Evolutionary conservation across 129 eudicot species (phyloP).

Genomic region (Saposhnikovia divaricata): DNA sequence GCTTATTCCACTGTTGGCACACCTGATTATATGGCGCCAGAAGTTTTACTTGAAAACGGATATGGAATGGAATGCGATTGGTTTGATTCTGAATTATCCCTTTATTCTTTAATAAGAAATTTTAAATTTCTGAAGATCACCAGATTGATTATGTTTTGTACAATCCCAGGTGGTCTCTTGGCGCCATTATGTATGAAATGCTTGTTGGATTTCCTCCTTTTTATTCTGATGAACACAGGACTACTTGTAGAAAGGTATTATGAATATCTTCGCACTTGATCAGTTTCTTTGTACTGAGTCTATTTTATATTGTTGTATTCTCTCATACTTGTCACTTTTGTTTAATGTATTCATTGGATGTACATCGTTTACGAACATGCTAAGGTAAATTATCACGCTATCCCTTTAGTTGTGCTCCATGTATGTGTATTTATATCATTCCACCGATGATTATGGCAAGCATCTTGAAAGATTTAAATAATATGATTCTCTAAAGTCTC

Average conservation of each 20-base stretch:
- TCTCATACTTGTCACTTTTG: not conserved
- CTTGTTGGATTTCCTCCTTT: slow-evolving; percentile 98
- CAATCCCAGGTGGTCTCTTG: slow-evolving; percentile 90
- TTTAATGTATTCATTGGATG: not conserved
- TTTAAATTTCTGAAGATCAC: not conserved
- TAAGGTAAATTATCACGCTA: not conserved
- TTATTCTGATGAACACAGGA: slow-evolving; percentile 97
- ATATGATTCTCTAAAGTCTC: not conserved
- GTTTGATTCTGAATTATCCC: slow-evolving; percentile 32
- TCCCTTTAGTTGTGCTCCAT: not conserved
- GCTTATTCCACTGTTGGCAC: slow-evolving; percentile 99
- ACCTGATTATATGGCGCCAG: slow-evolving; percentile 99
- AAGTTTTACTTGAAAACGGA: slow-evolving; percentile 90
- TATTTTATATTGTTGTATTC: not conserved
- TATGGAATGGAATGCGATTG: slow-evolving; percentile 99
- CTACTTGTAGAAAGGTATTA: slow-evolving; percentile 93
- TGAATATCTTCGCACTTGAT: not conserved
- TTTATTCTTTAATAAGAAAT: not conserved
- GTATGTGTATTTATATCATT: not conserved
- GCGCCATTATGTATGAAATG: slow-evolving; percentile 99
- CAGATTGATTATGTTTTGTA: slow-evolving; percentile 7
- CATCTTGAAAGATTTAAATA: not conserved
- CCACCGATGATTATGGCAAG: not conserved
- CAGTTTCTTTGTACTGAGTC: not conserved
- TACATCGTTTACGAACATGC: not conserved